Evolutionary conservation across 441 rosid species (phyloP), one percentile per base, ranked within the genome.

Genomic region (Populus hybrid): DNA sequence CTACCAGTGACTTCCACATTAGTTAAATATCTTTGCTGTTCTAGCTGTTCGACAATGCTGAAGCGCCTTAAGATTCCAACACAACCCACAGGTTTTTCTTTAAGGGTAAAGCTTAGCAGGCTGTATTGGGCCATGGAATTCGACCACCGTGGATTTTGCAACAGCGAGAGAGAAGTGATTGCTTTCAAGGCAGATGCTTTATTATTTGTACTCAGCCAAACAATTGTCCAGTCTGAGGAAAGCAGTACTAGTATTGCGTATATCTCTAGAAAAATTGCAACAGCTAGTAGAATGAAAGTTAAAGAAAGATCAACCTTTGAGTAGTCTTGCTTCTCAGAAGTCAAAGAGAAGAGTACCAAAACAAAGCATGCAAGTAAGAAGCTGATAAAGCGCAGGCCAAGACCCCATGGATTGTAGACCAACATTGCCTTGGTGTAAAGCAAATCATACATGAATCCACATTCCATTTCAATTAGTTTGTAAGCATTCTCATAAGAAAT

Each of bases 401-500:
- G 46, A 36, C n/a, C 74, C 82, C 11, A 38, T 5, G 28, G 4
- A 26, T 76, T 66, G 59, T 79, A 76, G 3, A 72, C 65, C 16
- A 76, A 50, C 11, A 24, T 63, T 19, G 78, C 81, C 82, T 83
- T 83, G 36, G 82, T 83, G 66, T 78, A 78, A 65, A 78, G 72
- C 50, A 76, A 6, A 57, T 85, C 86, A 26, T 80, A 80, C 67
- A 79, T 71, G 78, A 85, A 78, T 1, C 88, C 83, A n/a, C 76
- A 78, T 74, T 85, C 86, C 67, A 80, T 61, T 53, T 72, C 83
- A 40, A 84, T 70, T 2, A 86, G 64, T 34, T 74, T 7, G 35
- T 81, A 84, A 34, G 83, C 85, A 0, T 71, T 34, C 0, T 79
- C 1, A 1, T 70, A 12, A 0, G 67, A 18, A 3, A 79, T 24